Evolutionary conservation across 805 yeast genomes (phyloP).

Genomic region (Cyberlindnera xylosilytica): DNA sequence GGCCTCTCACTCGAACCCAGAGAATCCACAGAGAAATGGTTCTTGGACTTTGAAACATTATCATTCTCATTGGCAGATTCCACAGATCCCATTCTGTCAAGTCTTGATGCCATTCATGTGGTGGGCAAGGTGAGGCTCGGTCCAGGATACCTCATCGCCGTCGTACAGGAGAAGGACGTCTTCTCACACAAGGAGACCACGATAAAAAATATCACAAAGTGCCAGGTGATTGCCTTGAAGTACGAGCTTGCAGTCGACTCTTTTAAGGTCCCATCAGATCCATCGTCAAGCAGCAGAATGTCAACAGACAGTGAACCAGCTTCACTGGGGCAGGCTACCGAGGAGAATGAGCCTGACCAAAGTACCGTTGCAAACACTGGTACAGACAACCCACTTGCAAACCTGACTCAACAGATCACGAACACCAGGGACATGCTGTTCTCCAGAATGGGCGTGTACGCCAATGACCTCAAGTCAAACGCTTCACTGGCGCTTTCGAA

Average conservation of each 20-base stretch:
- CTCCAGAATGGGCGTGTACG: conserved; percentile 27
- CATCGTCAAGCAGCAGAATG: background rate
- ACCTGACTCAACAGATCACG: conserved; percentile 9
- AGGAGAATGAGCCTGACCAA: too few relatives aligned
- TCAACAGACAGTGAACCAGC: background rate
- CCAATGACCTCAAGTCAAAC: conserved; percentile 25
- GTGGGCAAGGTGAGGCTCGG: conserved; percentile 25
- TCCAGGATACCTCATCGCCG: conserved; percentile 24
- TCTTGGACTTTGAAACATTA: background rate
- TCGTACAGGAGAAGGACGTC: conserved; percentile 16
- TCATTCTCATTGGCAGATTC: background rate
- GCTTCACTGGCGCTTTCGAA: conserved; percentile 23
- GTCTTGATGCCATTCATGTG: conserved; percentile 14
- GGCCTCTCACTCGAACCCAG: conserved; percentile 12
- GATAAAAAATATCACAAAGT: conserved; percentile 20
- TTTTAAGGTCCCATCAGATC: conserved; percentile 8
- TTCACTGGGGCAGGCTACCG: too few relatives aligned
- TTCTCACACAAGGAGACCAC: conserved; percentile 15
- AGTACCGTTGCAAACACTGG: background rate
- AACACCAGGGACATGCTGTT: conserved; percentile 22
- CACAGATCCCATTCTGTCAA: background rate
- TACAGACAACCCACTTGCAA: background rate
- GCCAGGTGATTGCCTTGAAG: conserved; percentile 24
- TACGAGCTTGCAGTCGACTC: conserved; percentile 17
- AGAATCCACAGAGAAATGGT: background rate